These are phyloP conservation scores for Polytrichum commune DNA, from an alignment of 225 moss, liverwort and hornwort species.

Conservation along the genomic window DNA sequence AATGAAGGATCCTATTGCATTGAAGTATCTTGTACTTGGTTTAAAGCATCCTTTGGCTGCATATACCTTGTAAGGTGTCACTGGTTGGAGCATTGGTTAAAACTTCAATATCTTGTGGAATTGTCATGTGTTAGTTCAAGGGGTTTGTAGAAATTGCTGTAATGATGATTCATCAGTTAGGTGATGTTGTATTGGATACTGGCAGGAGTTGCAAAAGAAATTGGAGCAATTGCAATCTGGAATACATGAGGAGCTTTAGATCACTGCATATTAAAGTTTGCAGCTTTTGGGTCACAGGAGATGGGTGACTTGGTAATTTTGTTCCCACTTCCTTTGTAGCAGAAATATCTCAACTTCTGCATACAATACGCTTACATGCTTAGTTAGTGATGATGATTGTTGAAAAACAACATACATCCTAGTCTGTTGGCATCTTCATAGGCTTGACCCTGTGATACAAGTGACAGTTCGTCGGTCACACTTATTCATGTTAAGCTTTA, in stretches of 20 bases:
- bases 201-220: slow-evolving; percentile 49
- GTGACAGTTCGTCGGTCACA: background rate
- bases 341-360: background rate
- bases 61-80: background rate
- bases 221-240: slow-evolving; percentile 36
- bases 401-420: background rate
- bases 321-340: background rate
- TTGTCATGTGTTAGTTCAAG: background rate
- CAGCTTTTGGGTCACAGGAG: background rate
- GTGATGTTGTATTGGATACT: slow-evolving; percentile 1
- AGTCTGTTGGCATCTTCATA: background rate
- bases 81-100: background rate
- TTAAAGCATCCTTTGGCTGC: background rate
- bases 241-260: slow-evolving; percentile 58
- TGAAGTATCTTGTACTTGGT: too few species aligned
- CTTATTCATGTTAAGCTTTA: background rate
- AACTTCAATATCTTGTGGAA: background rate
- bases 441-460: background rate
- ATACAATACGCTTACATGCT: background rate
- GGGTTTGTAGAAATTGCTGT: background rate
- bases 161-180: background rate
- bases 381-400: background rate
- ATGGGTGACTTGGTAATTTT: background rate
- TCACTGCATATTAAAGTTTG: background rate
- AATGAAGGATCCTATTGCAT: too few species aligned